Conservation (phyloP, 129 eudicot species). For the Helianthus annuus region DNA sequence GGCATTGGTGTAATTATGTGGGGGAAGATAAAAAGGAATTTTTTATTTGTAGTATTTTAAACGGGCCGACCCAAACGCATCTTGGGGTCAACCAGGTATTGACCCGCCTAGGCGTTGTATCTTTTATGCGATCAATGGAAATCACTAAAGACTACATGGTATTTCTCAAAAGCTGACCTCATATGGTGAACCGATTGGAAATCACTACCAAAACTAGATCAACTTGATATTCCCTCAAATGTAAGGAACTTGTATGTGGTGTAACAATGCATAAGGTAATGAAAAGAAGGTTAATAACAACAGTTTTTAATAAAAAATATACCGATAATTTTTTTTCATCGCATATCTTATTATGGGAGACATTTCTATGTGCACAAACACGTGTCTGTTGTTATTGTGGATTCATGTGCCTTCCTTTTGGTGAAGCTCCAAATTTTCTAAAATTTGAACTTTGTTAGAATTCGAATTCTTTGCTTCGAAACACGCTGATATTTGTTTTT, state of each 20-base stretch:
- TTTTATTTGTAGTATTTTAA: neutral
- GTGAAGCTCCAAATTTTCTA: neutral
- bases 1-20: neutral
- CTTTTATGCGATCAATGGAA: neutral
- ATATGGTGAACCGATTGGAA: neutral
- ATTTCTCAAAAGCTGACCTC: neutral
- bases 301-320: neutral
- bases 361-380: neutral
- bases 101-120: neutral
- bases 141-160: neutral
- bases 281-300: neutral
- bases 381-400: neutral
- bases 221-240: neutral
- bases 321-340: neutral
- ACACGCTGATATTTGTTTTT: neutral
- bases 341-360: neutral
- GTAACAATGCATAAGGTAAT: neutral
- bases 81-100: too few relatives aligned
- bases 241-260: neutral
- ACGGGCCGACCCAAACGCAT: neutral
- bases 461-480: neutral
- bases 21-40: neutral
- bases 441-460: neutral
- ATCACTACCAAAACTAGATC: neutral
- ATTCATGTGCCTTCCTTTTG: neutral